phyloP scores from a whole-genome alignment of 306 rosid species.

The Pterocarpus macrocarpus region DNA sequence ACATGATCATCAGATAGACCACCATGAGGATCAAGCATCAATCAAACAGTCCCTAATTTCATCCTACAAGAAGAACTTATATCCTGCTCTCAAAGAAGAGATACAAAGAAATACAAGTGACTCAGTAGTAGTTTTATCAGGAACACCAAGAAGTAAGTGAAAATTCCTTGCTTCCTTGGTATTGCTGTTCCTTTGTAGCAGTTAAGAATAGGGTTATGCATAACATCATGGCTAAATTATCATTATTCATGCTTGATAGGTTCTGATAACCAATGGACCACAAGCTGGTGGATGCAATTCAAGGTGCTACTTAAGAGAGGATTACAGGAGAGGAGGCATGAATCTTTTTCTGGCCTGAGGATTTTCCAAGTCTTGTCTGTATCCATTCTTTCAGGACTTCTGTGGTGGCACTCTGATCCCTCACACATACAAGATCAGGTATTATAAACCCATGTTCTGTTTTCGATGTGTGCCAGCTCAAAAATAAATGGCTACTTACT shows the following conservation, averaged over 20 bases:
- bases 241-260: constrained; percentile 42
- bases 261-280: constrained; percentile 68
- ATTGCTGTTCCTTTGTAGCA: not conserved
- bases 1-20: constrained; percentile 67
- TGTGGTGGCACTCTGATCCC: constrained; percentile 89
- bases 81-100: constrained; percentile 78
- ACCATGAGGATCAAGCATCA: constrained; percentile 70
- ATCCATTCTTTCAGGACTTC: constrained; percentile 80
- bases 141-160: constrained; percentile 66
- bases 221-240: constrained; percentile 31
- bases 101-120: constrained; percentile 53
- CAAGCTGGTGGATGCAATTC: constrained; percentile 89
- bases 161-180: constrained; percentile 8
- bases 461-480: not conserved
- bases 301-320: constrained; percentile 82
- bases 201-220: not conserved
- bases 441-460: constrained; percentile 9
- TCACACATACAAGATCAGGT: constrained; percentile 92
- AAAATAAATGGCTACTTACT: not conserved
- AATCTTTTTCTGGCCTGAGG: constrained; percentile 85
- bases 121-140: constrained; percentile 39
- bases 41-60: constrained; percentile 72
- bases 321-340: constrained; percentile 81
- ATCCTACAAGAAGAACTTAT: constrained; percentile 72
- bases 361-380: constrained; percentile 94